Evolutionary conservation across 116 monocot genomes (phyloP).

Genomic region (Dioscorea cayenensis): DNA sequence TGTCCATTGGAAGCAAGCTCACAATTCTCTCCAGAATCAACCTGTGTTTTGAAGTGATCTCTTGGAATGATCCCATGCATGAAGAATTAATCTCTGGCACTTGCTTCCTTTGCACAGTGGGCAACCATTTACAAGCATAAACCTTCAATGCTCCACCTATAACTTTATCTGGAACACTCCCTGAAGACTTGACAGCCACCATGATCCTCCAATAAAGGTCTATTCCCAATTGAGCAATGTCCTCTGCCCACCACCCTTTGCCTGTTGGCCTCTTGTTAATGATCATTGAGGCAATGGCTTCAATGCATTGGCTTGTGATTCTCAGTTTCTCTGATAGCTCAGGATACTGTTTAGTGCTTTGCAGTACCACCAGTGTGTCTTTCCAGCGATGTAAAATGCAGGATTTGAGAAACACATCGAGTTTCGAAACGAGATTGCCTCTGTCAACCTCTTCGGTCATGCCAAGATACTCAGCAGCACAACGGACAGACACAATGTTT

Average conservation of each 20-base stretch:
- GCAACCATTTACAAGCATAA: constrained; percentile 59
- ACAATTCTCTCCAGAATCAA: constrained; percentile 57
- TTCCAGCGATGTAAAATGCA: constrained; percentile 81
- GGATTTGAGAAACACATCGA: constrained; percentile 72
- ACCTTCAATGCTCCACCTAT: constrained; percentile 50
- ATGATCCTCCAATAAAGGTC: constrained; percentile 76
- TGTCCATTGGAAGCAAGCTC: constrained; percentile 53
- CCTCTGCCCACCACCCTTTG: constrained; percentile 57
- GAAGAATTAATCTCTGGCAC: constrained; percentile 1
- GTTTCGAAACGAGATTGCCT: constrained; percentile 61
- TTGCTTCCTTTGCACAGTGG: background rate
- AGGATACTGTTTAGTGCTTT: constrained; percentile 32
- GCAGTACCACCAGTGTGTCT: constrained; percentile 52
- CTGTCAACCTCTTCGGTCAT: constrained; percentile 65
- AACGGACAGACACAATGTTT: constrained; percentile 57
- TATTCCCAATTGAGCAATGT: constrained; percentile 56
- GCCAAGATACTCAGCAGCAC: constrained; percentile 66
- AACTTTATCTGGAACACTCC: constrained; percentile 25
- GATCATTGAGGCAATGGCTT: constrained; percentile 38
- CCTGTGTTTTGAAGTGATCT: constrained; percentile 32
- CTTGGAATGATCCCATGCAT: constrained; percentile 1
- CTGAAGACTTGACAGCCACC: constrained; percentile 55
- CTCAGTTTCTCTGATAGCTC: constrained; percentile 52
- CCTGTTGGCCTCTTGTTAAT: constrained; percentile 6
- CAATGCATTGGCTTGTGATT: constrained; percentile 58